Conservation (phyloP, 352 stramenopile genomes). For the Globisporangium camurandrum region DNA sequence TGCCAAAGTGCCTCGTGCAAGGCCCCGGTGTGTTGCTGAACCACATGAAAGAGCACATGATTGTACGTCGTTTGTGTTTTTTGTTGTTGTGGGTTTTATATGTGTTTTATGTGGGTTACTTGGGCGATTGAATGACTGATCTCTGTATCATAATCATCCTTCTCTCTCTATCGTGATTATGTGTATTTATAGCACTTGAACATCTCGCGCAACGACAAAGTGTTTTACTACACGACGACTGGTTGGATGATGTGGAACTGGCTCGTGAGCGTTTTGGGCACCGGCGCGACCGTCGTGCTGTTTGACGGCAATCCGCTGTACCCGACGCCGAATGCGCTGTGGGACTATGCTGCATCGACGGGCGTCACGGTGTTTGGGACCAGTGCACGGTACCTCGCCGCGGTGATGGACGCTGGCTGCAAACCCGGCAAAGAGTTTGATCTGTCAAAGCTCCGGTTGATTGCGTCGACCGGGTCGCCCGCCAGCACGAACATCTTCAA, state of each 20-base stretch:
- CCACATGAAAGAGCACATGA: conserved; percentile 75
- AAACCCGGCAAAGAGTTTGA: conserved; percentile 52
- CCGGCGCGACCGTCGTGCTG: conserved; percentile 66
- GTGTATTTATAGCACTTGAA: conserved; percentile 44
- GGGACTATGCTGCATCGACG: conserved; percentile 50
- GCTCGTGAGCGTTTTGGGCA: conserved; percentile 60
- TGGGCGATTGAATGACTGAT: too few relatives aligned
- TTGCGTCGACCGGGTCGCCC: conserved; percentile 67
- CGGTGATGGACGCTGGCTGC: conserved; percentile 66
- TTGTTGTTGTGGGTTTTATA: too few relatives aligned
- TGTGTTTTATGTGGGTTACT: too few relatives aligned
- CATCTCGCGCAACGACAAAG: conserved; percentile 46
- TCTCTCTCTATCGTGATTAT: not conserved
- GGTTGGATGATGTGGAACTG: conserved; percentile 90
- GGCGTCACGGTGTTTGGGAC: conserved; percentile 67
- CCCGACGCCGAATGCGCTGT: conserved; percentile 38
- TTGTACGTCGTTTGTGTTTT: conserved; percentile 45
- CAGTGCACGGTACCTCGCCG: conserved; percentile 64
- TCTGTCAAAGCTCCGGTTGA: conserved; percentile 53
- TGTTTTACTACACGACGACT: conserved; percentile 81
- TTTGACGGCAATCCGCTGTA: conserved; percentile 77
- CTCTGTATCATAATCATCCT: too few relatives aligned
- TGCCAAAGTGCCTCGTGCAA: conserved; percentile 86
- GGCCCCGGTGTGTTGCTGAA: conserved; percentile 67
- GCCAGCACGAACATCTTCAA: conserved; percentile 76